Evolutionary conservation across 139 green algal species (phyloP).

Genomic region (Chlamydomonas sp.): DNA sequence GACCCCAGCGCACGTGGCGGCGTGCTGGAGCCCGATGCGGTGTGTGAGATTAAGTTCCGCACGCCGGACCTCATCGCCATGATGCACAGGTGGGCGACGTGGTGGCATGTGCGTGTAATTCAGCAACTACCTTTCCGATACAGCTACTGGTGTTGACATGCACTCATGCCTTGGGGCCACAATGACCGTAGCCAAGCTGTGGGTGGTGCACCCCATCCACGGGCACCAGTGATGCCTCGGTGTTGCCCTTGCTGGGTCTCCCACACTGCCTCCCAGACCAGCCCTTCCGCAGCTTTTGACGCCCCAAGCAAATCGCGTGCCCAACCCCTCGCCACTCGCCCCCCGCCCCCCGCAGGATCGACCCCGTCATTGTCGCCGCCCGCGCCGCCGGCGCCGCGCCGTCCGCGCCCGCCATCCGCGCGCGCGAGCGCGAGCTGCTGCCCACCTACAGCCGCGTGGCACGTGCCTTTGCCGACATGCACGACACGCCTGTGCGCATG

Average conservation of each 20-base stretch:
- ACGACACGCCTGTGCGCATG: conserved; percentile 97
- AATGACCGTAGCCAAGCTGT: no score
- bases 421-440: conserved; percentile 81
- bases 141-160: no score
- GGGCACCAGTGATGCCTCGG: no score
- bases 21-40: conserved; percentile 96
- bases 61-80: conserved; percentile 77
- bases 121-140: no score
- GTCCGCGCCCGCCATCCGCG: conserved; percentile 60
- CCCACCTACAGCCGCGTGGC: conserved; percentile 87
- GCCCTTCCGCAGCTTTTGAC: not conserved
- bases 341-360: conserved; percentile 58
- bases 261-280: not conserved
- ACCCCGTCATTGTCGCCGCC: conserved; percentile 72
- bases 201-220: no score
- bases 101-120: not conserved
- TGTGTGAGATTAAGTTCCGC: conserved; percentile 99
- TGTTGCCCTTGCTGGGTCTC: no score
- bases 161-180: no score
- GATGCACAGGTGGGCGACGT: conserved; percentile 82
- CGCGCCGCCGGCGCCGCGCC: conserved; percentile 45
- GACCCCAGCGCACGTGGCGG: conserved; percentile 81
- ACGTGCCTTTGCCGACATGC: conserved; percentile 95
- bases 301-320: not conserved
- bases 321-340: not conserved